phyloP scores from a whole-genome alignment of 768 basidiomycete genomes.

The Chalciporus pseudorubinellus region DNA sequence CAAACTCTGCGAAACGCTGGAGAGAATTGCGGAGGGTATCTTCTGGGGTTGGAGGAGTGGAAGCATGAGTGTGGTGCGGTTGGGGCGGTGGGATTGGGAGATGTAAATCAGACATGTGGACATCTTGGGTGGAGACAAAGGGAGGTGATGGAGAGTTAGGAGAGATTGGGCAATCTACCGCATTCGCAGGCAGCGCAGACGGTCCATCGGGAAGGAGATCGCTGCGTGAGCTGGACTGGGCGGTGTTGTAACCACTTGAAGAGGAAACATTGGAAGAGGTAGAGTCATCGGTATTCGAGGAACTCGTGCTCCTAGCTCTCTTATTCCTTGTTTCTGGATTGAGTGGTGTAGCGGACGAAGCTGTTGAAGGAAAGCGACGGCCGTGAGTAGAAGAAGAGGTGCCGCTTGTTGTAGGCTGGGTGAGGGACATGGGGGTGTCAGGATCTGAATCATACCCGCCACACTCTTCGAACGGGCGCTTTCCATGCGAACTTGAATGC shows the following conservation, averaged over 20 bases:
- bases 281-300: slow-evolving; percentile 37
- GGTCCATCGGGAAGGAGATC: slow-evolving; percentile 24
- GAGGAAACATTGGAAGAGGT: slow-evolving; percentile 31
- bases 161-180: slow-evolving; percentile 19
- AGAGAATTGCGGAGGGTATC: slow-evolving; percentile 44
- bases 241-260: slow-evolving; percentile 36
- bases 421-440: slow-evolving; percentile 25
- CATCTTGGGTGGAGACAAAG: slow-evolving; percentile 44
- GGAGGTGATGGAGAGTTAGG: slow-evolving; percentile 32
- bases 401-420: slow-evolving; percentile 24
- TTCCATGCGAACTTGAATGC: slow-evolving; percentile 28
- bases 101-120: slow-evolving; percentile 47
- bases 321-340: slow-evolving; percentile 54
- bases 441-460: slow-evolving; percentile 34
- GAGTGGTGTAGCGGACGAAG: slow-evolving; percentile 19
- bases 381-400: slow-evolving; percentile 21
- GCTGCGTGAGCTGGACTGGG: slow-evolving; percentile 35
- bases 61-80: slow-evolving; percentile 10
- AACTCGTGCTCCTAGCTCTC: slow-evolving; percentile 54
- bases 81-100: slow-evolving; percentile 22
- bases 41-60: slow-evolving; percentile 23
- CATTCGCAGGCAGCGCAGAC: slow-evolving; percentile 9
- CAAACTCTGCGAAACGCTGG: slow-evolving; percentile 53
- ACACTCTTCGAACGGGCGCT: slow-evolving; percentile 34
- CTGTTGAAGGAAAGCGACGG: slow-evolving; percentile 10